Evolutionary conservation across 306 rosid genomes (phyloP).

Genomic region (Myrica gale): DNA sequence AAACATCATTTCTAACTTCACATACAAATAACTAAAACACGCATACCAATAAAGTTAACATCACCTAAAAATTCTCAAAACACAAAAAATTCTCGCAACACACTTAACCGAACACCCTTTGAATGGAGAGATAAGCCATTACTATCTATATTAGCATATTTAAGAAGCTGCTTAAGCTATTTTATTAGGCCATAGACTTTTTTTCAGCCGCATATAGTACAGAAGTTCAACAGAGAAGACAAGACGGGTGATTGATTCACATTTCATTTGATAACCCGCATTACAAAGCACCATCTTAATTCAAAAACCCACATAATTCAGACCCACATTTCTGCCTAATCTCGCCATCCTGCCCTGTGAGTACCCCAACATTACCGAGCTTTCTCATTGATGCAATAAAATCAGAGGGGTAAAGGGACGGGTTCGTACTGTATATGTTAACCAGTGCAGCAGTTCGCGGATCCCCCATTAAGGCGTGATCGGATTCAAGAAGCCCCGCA

Average conservation of each 20-base stretch:
- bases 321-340: constrained; percentile 55
- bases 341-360: constrained; percentile 53
- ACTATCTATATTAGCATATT: background rate
- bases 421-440: constrained; percentile 37
- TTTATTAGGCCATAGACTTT: background rate
- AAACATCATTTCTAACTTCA: no score
- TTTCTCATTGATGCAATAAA: constrained; percentile 63
- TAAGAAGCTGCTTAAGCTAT: background rate
- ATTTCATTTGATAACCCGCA: background rate
- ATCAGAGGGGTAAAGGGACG: constrained; percentile 41
- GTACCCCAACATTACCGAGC: constrained; percentile 52
- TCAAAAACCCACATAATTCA: constrained; percentile 60
- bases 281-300: constrained; percentile 21
- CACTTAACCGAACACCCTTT: no score
- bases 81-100: no score
- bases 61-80: no score
- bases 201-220: background rate
- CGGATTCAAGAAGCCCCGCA: constrained; percentile 58
- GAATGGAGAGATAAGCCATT: background rate
- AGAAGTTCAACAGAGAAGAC: background rate
- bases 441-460: constrained; percentile 42
- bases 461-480: constrained; percentile 47
- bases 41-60: no score
- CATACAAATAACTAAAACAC: no score
- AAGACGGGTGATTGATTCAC: no score